Evolutionary conservation across 305 asterid genomes (phyloP), one percentile per base, ranked within the genome.

Genomic region (Withania somnifera): DNA sequence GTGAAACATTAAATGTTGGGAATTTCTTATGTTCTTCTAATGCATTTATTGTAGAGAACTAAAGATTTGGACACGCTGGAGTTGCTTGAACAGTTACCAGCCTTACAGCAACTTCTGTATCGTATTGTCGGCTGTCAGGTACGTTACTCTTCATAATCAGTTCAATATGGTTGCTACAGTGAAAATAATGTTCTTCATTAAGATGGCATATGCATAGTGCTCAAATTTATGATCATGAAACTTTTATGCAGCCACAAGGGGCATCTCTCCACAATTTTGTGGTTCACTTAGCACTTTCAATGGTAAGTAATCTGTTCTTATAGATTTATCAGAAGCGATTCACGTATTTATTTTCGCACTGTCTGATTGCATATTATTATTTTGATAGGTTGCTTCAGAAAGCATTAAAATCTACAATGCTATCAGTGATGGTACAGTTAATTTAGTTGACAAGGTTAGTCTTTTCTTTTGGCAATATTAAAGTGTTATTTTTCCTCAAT

Each of bases 51-150:
- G 63, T 94, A 97, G 99, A 97, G 95, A 89, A 95, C 94, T 50
- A 97, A 93, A 87, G 99, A 97, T 83, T 89, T 95, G 58, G 97
- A 66, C 76, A 66, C 76, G 0, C 76, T 51, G n/a, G 76, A 66
- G 22, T 66, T 66, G 76, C 96, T 97, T 26, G 97, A 90, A 86
- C 98, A 97, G 52, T 87, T 97, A 84, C 97, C 98, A 45, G 93
- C 98, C 78, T 83, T 95, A 80, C 98, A 97, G 80, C 93, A 94
- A 54, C 95, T 97, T 81, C 94, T 94, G 20, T 90, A 89, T 87
- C 97, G 99, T 67, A 95, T 91, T 69, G 88, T 93, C 52, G 95
- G 97, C 87, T 97, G 99, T 84, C 98, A 88, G 98, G 99, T 97
- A 87, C 19, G 11, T 52, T 78, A 82, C 80, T 76, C 32, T 47